Evolutionary conservation across 2,329 filamentous ascomycete species (phyloP), one percentile per base, ranked within the genome.

Genomic region (Colletotrichum neosansevieriae): DNA sequence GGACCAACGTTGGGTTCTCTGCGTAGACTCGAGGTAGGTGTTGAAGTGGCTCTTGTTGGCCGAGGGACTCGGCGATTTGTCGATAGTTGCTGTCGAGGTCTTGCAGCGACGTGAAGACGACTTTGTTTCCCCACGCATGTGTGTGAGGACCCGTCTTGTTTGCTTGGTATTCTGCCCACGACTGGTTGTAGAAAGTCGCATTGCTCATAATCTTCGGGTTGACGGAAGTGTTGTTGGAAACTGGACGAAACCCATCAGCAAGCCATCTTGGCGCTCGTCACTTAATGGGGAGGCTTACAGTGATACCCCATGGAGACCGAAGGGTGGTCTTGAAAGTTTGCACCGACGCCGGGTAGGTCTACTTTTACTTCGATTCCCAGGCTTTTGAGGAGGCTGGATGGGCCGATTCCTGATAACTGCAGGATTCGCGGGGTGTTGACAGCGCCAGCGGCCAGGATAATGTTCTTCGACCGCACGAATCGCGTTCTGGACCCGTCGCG

Each of bases 371-470:
- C 75, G 63, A 90, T 89, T 6, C 79, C 77, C 67, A 85, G 76
- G 29, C 73, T 68, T n/a, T 73, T 69, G 6, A 82, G 73, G 12
- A 82, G 73, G 2, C 72, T 72, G 15, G 70, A 71, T 0, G 83
- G 83, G 0, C 88, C 88, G 21, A 90, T 79, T 15, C 88, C 88
- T 15, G 82, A 85, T 1, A 88, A 81, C 71, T 87, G 86, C 4
- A 91, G 81, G 1, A 90, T 74, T 40, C 87, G 83, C 1, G 86
- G 86, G 0, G 85, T 85, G 74, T 88, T 85, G 74, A 85, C 86
- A 0, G 83, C 78, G 6, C 87, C 86, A 1, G 76, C 74, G 0
- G 74, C 74, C 1, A 81, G 73, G 3, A 75, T 79, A 2, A 80
- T 79, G 70, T 75, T 70, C 64, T 59, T 10, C 56, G 74, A 57